phyloP scores from a whole-genome alignment of 2,329 filamentous ascomycete species.

The Acrodontium crateriforme region DNA sequence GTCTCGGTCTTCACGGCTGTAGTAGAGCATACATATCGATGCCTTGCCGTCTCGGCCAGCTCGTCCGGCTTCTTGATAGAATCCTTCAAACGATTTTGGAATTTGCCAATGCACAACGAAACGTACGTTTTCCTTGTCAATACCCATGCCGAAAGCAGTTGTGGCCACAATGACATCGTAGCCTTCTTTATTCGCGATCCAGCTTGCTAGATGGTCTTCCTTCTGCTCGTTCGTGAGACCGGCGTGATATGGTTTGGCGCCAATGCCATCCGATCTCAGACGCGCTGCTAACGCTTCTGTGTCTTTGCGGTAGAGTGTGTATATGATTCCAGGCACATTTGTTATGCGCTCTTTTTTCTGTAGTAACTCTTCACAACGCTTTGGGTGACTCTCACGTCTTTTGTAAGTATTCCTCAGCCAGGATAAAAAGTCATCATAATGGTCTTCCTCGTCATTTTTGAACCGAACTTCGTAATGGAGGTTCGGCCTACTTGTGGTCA shows the following conservation, averaged over 20 bases:
- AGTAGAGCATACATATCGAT: conserved; percentile 78
- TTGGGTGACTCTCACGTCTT: conserved; percentile 46
- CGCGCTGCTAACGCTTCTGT: conserved; percentile 57
- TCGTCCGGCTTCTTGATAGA: conserved; percentile 88
- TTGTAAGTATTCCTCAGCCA: conserved; percentile 66
- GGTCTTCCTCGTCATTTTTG: conserved; percentile 61
- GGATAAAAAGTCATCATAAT: conserved; percentile 56
- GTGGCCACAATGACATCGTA: conserved; percentile 93
- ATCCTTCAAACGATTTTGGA: conserved; percentile 87
- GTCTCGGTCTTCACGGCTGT: conserved; percentile 75
- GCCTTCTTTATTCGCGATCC: conserved; percentile 58
- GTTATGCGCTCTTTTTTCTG: conserved; percentile 38
- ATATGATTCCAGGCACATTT: conserved; percentile 64
- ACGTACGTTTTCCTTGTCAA: conserved; percentile 87
- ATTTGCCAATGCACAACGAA: conserved; percentile 93
- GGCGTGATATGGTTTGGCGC: conserved; percentile 60
- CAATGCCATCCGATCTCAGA: conserved; percentile 54
- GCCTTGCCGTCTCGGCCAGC: conserved; percentile 84
- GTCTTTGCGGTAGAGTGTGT: conserved; percentile 60
- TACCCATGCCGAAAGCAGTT: conserved; percentile 95
- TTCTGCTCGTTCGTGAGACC: conserved; percentile 53
- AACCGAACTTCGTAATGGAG: conserved; percentile 84
- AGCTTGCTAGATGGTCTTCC: conserved; percentile 54
- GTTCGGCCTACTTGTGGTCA: conserved; percentile 72
- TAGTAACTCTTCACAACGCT: conserved; percentile 45